A percentile compares a stretch with the other conserved stretches of the same genome.
These are phyloP conservation scores for Beauveria sp. DNA, from an alignment of 2,329 filamentous ascomycete genomes.

Conservation along the genomic window DNA sequence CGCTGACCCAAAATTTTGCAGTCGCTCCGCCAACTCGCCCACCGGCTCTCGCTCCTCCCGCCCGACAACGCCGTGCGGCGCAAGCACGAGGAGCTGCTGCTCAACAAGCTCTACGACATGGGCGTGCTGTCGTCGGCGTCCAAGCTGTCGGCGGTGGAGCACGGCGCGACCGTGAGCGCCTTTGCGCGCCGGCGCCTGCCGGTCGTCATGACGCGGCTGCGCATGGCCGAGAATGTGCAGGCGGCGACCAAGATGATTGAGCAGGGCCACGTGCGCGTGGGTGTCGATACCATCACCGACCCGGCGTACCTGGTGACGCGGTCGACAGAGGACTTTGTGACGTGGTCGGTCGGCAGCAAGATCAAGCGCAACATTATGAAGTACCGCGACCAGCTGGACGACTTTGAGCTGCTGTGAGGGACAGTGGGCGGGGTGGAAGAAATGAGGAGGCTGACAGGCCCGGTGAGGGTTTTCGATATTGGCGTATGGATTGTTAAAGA, in stretches of 20 bases:
- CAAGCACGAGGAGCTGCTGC: constrained; percentile 78
- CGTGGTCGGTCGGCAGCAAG: constrained; percentile 94
- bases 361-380: constrained; percentile 94
- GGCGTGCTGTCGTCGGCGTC: constrained; percentile 71
- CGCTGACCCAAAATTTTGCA: constrained; percentile 21
- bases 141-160: constrained; percentile 78
- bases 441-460: too few relatives aligned
- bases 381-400: constrained; percentile 90
- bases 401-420: constrained; percentile 77
- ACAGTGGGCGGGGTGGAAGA: background rate
- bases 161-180: constrained; percentile 79
- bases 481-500: background rate
- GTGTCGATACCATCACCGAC: constrained; percentile 84
- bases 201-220: constrained; percentile 81
- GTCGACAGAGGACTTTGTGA: constrained; percentile 92
- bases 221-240: constrained; percentile 88
- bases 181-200: constrained; percentile 78
- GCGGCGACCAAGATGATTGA: constrained; percentile 83
- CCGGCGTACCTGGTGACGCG: constrained; percentile 83
- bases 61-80: constrained; percentile 68
- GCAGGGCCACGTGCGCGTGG: constrained; percentile 87
- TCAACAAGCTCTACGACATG: constrained; percentile 91
- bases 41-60: constrained; percentile 77
- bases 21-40: constrained; percentile 84
- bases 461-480: background rate